These are phyloP conservation scores for Suhomyces faveliae DNA, from an alignment of 805 yeast genomes.

Conservation along the genomic window DNA sequence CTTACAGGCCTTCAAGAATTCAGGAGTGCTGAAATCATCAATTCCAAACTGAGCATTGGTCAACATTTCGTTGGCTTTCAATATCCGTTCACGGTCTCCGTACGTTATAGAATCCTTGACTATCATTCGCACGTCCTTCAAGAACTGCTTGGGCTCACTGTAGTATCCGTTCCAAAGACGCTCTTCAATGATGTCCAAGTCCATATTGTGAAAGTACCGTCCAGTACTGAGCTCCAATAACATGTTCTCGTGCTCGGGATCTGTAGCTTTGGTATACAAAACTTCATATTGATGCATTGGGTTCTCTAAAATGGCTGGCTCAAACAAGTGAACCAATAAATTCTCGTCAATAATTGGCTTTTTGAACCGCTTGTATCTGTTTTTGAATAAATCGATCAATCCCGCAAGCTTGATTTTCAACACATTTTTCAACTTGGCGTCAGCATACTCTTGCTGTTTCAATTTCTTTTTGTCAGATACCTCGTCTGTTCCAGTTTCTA, in stretches of 20 bases:
- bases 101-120: conserved; percentile 69
- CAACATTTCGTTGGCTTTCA: conserved; percentile 88
- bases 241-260: conserved; percentile 56
- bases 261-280: conserved; percentile 46
- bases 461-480: conserved; percentile 41
- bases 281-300: conserved; percentile 39
- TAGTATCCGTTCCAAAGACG: conserved; percentile 96
- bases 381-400: conserved; percentile 85
- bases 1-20: conserved; percentile 72
- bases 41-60: conserved; percentile 95
- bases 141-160: conserved; percentile 86
- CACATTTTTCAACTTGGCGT: conserved; percentile 79
- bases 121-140: conserved; percentile 82
- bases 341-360: conserved; percentile 87
- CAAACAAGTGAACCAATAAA: conserved; percentile 72
- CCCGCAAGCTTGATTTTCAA: conserved; percentile 83
- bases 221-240: conserved; percentile 80
- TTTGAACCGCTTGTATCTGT: conserved; percentile 81
- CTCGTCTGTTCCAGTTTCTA: conserved; percentile 21
- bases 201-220: conserved; percentile 77
- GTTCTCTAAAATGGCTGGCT: conserved; percentile 45
- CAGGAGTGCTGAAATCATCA: conserved; percentile 79
- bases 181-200: conserved; percentile 89
- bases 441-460: conserved; percentile 57
- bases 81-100: conserved; percentile 80